Conservation (phyloP, 139 green algal genomes). For the Tetraselmis striata region DNA sequence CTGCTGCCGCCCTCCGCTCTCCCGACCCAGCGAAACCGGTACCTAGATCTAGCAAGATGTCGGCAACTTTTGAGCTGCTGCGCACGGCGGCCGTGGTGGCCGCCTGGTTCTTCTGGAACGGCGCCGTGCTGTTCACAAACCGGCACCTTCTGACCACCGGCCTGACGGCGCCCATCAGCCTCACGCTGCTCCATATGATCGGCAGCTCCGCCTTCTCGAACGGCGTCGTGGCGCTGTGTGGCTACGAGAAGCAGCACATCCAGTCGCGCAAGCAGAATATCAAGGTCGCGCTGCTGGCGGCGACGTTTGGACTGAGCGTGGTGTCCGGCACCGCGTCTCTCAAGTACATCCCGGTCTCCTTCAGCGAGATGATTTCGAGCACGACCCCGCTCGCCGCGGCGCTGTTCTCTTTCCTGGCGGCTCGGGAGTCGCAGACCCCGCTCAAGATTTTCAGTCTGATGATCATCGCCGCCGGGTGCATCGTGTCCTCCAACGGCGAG, state of each 20-base stretch:
- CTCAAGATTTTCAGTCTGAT: slow-evolving; percentile 8
- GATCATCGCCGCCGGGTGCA: slow-evolving; percentile 6
- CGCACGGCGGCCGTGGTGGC: neutral
- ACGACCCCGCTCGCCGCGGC: slow-evolving; percentile 14
- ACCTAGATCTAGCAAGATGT: no score
- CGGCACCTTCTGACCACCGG: neutral
- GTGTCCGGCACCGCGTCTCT: slow-evolving; percentile 5
- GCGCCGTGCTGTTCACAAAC: slow-evolving; percentile 15
- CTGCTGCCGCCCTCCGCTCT: no score
- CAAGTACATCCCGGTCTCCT: slow-evolving; percentile 21
- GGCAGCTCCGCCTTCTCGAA: neutral
- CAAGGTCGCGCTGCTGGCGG: slow-evolving; percentile 2
- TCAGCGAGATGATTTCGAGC: slow-evolving; percentile 9
- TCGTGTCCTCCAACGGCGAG: slow-evolving; percentile 5
- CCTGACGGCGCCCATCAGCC: slow-evolving; percentile 4
- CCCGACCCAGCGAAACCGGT: no score
- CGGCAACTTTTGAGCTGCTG: neutral
- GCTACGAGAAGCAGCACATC: slow-evolving; percentile 9
- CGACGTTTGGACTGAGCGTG: slow-evolving; percentile 2
- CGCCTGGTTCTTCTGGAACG: neutral
- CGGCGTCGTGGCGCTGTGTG: neutral
- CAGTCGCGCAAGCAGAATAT: slow-evolving; percentile 10
- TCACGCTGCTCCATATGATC: slow-evolving; percentile 17
- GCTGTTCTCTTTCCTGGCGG: slow-evolving; percentile 1
- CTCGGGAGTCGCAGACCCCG: neutral